Conservation (phyloP, 225 moss, liverwort and hornwort species). For the Bryoerythrophyllum caledonicum region DNA sequence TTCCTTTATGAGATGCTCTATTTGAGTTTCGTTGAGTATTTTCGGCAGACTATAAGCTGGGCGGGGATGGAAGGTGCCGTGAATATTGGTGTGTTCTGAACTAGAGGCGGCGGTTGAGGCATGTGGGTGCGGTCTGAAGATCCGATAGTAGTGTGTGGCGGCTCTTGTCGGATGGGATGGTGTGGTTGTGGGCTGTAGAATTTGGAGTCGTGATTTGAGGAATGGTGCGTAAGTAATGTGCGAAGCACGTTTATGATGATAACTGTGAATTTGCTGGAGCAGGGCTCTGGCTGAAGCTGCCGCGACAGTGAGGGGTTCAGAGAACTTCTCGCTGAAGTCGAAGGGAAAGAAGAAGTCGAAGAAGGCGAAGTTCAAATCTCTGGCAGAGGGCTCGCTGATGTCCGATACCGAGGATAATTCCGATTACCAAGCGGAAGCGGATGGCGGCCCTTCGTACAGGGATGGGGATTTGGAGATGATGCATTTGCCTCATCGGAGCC, state of each 20-base stretch:
- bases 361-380: conserved; percentile 88
- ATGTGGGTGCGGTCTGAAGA: neutral
- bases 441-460: conserved; percentile 53
- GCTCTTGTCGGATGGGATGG: neutral
- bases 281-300: conserved; percentile 87
- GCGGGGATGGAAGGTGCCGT: neutral
- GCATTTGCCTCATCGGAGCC: conserved; percentile 61
- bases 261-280: conserved; percentile 10
- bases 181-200: neutral
- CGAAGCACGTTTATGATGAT: neutral
- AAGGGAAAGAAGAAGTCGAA: conserved; percentile 81
- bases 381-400: conserved; percentile 73
- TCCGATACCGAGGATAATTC: conserved; percentile 65
- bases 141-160: neutral
- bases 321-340: conserved; percentile 67
- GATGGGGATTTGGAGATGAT: conserved; percentile 57
- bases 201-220: neutral
- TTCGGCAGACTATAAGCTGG: neutral
- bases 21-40: neutral
- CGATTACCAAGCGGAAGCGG: conserved; percentile 38
- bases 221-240: neutral
- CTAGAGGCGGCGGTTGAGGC: neutral
- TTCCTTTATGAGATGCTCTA: neutral
- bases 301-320: conserved; percentile 71
- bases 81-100: neutral